Percentiles rank a stretch among this genome's conserved stretches.
phyloP scores from a whole-genome alignment of 2,329 filamentous ascomycete species.

The Tolypocladium inflatum region DNA sequence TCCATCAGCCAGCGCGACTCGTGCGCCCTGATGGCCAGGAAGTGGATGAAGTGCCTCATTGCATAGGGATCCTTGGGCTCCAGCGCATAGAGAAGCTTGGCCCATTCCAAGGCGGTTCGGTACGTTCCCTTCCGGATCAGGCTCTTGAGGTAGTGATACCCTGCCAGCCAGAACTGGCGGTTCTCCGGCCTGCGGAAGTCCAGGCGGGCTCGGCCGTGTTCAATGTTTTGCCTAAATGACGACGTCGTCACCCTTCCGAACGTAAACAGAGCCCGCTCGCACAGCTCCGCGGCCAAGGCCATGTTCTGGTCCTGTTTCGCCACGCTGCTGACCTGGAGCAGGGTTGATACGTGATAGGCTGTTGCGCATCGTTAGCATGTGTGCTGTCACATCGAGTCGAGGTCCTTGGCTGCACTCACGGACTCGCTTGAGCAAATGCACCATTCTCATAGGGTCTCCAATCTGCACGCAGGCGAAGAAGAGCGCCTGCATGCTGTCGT shows the following conservation, averaged over 20 bases:
- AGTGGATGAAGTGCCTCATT: conserved; percentile 71
- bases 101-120: conserved; percentile 88
- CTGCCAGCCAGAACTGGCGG: conserved; percentile 83
- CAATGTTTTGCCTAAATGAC: conserved; percentile 66
- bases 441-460: conserved; percentile 71
- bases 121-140: conserved; percentile 87
- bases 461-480: conserved; percentile 80
- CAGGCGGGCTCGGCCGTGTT: conserved; percentile 69
- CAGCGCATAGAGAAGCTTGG: conserved; percentile 71
- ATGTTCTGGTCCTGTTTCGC: conserved; percentile 88
- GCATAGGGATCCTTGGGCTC: conserved; percentile 75
- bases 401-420: conserved; percentile 19
- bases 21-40: conserved; percentile 71
- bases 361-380: neutral
- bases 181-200: conserved; percentile 80
- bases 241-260: conserved; percentile 86
- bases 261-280: conserved; percentile 85
- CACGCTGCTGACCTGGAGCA: conserved; percentile 89
- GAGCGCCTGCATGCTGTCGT: conserved; percentile 63
- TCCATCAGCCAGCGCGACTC: conserved; percentile 70
- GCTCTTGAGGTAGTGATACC: conserved; percentile 80
- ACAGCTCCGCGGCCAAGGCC: conserved; percentile 73
- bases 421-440: conserved; percentile 51
- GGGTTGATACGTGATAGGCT: conserved; percentile 84
- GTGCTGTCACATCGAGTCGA: neutral